These are phyloP conservation scores for Meripilus lineatus DNA, from an alignment of 1,284 basidiomycete species.

Conservation along the genomic window DNA sequence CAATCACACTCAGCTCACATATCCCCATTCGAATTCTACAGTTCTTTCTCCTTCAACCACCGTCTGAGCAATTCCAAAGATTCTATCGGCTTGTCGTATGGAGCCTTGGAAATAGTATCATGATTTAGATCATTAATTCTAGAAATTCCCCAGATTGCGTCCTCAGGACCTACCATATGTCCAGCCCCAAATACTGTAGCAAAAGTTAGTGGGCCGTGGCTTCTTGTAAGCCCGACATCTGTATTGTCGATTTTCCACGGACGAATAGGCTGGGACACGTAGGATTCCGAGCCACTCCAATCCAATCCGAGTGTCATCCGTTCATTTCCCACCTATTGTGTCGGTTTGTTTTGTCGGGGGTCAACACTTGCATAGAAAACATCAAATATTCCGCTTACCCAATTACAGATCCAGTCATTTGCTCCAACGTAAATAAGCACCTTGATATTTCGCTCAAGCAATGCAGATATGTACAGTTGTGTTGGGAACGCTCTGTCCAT, in stretches of 20 bases:
- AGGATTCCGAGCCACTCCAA: conserved; percentile 56
- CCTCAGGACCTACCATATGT: conserved; percentile 53
- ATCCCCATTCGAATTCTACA: conserved; percentile 3
- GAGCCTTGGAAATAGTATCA: conserved; percentile 36
- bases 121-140: not conserved
- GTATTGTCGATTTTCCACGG: conserved; percentile 53
- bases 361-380: no score
- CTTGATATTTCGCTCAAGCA: conserved; percentile 71
- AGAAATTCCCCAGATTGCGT: no score
- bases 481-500: conserved; percentile 41
- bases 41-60: conserved; percentile 40
- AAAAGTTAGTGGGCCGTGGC: conserved; percentile 55
- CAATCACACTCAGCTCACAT: no score
- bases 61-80: conserved; percentile 45
- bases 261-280: conserved; percentile 38
- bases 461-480: conserved; percentile 54
- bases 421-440: conserved; percentile 74
- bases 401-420: conserved; percentile 75
- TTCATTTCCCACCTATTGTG: conserved; percentile 52
- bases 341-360: no score
- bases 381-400: conserved; percentile 39
- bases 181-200: conserved; percentile 56
- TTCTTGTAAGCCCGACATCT: conserved; percentile 52
- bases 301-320: conserved; percentile 55
- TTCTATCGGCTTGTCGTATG: conserved; percentile 57